Conservation (phyloP, 2,329 filamentous ascomycete species). For the Phialophora verrucosa region DNA sequence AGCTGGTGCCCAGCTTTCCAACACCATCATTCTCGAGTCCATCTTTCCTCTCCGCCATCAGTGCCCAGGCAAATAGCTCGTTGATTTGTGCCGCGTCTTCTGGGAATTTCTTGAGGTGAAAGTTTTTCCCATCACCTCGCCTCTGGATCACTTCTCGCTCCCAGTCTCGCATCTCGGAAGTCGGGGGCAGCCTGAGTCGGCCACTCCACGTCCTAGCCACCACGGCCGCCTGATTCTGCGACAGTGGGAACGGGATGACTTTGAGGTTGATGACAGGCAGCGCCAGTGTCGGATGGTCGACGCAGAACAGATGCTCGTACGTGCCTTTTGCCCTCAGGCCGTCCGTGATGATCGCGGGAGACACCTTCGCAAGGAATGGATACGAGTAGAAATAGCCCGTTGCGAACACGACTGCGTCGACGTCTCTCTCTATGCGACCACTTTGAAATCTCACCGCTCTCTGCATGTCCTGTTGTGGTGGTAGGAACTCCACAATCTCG, state of each 20-base stretch:
- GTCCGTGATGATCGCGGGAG: conserved; percentile 61
- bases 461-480: conserved; percentile 55
- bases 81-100: conserved; percentile 55
- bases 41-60: conserved; percentile 44
- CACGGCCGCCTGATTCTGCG: conserved; percentile 78
- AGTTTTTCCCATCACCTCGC: conserved; percentile 44
- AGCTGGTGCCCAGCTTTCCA: conserved; percentile 72
- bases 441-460: conserved; percentile 70
- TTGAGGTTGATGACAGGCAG: conserved; percentile 78
- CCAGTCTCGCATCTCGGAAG: conserved; percentile 64
- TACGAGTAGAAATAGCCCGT: conserved; percentile 88
- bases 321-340: conserved; percentile 73
- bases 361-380: conserved; percentile 65
- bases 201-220: conserved; percentile 79
- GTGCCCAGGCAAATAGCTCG: conserved; percentile 52
- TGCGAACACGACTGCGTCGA: conserved; percentile 83
- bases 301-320: conserved; percentile 81
- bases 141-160: conserved; percentile 46
- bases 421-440: conserved; percentile 65
- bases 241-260: conserved; percentile 84
- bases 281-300: conserved; percentile 75
- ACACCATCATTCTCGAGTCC: conserved; percentile 52
- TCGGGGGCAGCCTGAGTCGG: conserved; percentile 67
- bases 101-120: conserved; percentile 61
- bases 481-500: conserved; percentile 59